Evolutionary conservation across 768 basidiomycete genomes (phyloP), one percentile per base, ranked within the genome.

Genomic region (Panellus pusillus): DNA sequence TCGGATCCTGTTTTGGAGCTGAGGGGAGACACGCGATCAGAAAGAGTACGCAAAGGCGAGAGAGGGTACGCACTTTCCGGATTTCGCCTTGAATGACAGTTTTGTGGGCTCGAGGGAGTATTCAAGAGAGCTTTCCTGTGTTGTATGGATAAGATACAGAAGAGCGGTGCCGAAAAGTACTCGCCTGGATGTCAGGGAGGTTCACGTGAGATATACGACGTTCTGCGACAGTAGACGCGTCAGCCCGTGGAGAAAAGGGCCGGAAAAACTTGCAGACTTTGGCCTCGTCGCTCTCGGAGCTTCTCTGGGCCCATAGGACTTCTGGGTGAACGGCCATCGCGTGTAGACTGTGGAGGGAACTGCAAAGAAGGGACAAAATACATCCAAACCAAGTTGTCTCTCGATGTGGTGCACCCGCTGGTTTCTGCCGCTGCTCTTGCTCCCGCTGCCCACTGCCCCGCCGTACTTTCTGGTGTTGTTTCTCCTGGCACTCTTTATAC

Each of bases 291-390:
- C 75, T 64, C 14, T 70, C 79, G 37, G 84, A 89, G 77, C 87
- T 91, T 63, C 96, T 84, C 73, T 98, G 95, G 42, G 96, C 95
- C 93, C 95, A 98, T 2, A 94, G 79, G 32, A 96, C 77, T 73
- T 97, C 93, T 35, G 95, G 95, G 70, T 93, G 91, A 13, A 65
- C 68, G 32, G 75, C 61, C 78, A 80, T 79, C 42, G 62, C 68
- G 64, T 55, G n/a, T n/a, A n/a, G n/a, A 64, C 52, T 57, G 57
- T 57, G 31, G 40, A 44, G 43, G 49, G 52, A 49, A 51, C 50
- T 53, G 55, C 48, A 59, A 45, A 48, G 40, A 48, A 61, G 56
- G 64, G 61, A 66, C 59, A 65, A 67, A 59, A 38, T 36, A 51
- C 61, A 52, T 24, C 24, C 24, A 24, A 24, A 24, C 24, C 24